These are phyloP conservation scores for Xanthoconium stramineum DNA, from an alignment of 768 basidiomycete species.

Conservation along the genomic window DNA sequence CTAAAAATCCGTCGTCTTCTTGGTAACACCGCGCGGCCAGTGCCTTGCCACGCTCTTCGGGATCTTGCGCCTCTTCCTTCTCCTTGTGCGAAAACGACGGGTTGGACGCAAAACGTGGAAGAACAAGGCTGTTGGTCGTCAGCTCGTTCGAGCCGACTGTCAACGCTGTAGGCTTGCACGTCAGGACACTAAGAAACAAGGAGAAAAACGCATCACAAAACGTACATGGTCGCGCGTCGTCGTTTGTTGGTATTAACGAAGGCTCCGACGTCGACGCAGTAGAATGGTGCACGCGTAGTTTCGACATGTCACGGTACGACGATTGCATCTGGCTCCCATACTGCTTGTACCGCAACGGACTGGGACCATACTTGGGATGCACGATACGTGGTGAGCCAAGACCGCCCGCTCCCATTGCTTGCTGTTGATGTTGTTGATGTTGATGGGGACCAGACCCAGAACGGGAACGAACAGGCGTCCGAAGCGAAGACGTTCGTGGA, in stretches of 20 bases:
- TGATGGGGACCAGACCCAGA: constrained; percentile 28
- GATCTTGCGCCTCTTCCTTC: constrained; percentile 57
- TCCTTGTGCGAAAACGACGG: constrained; percentile 40
- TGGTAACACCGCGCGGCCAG: constrained; percentile 78
- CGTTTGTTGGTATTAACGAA: constrained; percentile 58
- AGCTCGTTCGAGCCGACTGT: constrained; percentile 50
- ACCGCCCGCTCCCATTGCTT: constrained; percentile 14
- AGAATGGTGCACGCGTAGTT: constrained; percentile 62
- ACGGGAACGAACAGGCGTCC: constrained; percentile 30
- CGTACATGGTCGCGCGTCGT: constrained; percentile 51
- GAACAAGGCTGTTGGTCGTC: constrained; percentile 46
- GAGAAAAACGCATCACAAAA: constrained; percentile 14
- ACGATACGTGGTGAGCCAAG: constrained; percentile 32
- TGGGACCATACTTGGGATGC: constrained; percentile 37
- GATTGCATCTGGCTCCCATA: constrained; percentile 35
- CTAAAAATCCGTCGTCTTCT: constrained; percentile 81
- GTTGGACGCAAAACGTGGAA: constrained; percentile 43
- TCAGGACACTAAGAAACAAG: constrained; percentile 14
- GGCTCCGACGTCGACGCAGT: constrained; percentile 80
- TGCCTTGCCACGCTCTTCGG: constrained; percentile 64
- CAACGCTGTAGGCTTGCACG: constrained; percentile 14
- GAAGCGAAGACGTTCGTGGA: constrained; percentile 31
- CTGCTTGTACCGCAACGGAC: constrained; percentile 44
- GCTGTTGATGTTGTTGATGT: constrained; percentile 14
- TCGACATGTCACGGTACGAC: constrained; percentile 38